phyloP scores from a whole-genome alignment of 371 early-diverging fungal species.

The Syncephalastrum contaminatum region DNA sequence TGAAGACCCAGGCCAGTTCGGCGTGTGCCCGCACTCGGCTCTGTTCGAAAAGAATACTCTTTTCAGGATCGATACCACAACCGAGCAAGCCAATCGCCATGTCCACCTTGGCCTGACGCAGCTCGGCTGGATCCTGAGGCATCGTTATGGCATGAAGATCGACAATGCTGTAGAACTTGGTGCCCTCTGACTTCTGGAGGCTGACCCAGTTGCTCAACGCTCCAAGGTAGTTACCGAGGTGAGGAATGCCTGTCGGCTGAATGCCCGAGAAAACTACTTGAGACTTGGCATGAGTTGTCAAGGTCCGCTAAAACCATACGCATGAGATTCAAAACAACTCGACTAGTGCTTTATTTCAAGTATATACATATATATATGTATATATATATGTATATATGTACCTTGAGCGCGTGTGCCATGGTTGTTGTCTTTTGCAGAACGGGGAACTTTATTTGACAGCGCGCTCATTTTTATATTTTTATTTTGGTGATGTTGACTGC shows the following conservation, averaged over 20 bases:
- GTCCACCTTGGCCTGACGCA: conserved; percentile 65
- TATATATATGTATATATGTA: too few species aligned
- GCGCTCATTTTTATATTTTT: too few species aligned
- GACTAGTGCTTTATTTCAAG: too few species aligned
- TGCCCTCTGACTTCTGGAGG: conserved; percentile 61
- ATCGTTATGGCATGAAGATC: conserved; percentile 92
- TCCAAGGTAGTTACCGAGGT: conserved; percentile 95
- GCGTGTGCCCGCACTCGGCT: conserved; percentile 73
- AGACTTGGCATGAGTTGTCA: conserved; percentile 15
- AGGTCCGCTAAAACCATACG: conserved; percentile 16
- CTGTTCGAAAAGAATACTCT: conserved; percentile 81
- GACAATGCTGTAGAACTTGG: conserved; percentile 73
- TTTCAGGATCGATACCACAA: conserved; percentile 84
- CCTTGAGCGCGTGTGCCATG: too few species aligned
- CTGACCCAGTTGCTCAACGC: conserved; percentile 85
- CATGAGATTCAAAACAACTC: too few species aligned
- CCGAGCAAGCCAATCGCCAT: conserved; percentile 80
- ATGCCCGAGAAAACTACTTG: conserved; percentile 77
- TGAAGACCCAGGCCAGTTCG: conserved; percentile 85
- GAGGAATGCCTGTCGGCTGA: conserved; percentile 93
- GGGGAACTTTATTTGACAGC: too few species aligned
- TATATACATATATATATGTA: too few species aligned
- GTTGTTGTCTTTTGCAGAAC: too few species aligned
- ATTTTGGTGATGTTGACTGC: too few species aligned
- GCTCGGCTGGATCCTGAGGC: conserved; percentile 67